These are phyloP conservation scores for Raffaelea albimanens DNA, from an alignment of 2,329 filamentous ascomycete species.

Conservation along the genomic window DNA sequence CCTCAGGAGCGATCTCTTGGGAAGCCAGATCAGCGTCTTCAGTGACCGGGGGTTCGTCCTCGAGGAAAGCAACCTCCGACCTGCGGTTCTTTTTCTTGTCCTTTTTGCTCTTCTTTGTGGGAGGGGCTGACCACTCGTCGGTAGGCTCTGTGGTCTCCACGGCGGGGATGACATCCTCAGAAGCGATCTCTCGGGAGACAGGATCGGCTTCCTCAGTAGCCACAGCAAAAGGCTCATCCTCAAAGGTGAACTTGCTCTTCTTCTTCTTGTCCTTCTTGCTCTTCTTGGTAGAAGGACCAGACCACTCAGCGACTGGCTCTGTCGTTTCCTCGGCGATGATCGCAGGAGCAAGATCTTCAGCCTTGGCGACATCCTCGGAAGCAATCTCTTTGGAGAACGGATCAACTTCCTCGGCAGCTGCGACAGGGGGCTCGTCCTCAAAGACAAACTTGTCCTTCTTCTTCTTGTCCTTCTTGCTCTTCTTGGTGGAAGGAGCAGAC, in stretches of 20 bases:
- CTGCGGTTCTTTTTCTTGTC: constrained; percentile 1
- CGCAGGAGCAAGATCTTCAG: neutral
- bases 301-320: too few relatives aligned
- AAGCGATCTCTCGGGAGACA: neutral
- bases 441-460: constrained; percentile 1
- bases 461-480: neutral
- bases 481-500: neutral
- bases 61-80: neutral
- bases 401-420: neutral
- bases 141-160: too few relatives aligned
- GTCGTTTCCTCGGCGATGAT: too few relatives aligned
- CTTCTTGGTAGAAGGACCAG: neutral
- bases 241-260: constrained; percentile 1
- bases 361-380: neutral
- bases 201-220: neutral
- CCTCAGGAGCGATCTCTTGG: too few relatives aligned
- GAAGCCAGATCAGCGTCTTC: too few relatives aligned
- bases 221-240: neutral
- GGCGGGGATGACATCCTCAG: neutral
- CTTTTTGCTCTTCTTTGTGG: constrained; percentile 4
- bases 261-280: neutral
- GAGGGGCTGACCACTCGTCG: neutral
- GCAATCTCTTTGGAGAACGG: neutral
- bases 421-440: neutral
- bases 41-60: neutral